Evolutionary conservation across 441 rosid genomes (phyloP), one percentile per base, ranked within the genome.

Genomic region (Adansonia madagascariensis): DNA sequence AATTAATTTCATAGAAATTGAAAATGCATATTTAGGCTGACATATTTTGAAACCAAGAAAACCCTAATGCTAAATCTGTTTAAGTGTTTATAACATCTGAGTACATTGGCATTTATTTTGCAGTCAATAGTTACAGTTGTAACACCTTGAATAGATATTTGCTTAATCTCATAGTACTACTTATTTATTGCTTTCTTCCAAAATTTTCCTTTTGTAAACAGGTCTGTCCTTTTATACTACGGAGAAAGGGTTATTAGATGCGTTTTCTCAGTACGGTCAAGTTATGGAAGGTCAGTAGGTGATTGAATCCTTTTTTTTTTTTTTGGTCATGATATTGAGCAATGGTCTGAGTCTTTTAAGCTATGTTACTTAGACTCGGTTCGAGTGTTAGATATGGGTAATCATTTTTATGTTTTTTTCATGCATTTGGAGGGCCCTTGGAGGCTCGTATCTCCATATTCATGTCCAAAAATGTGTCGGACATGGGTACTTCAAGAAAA

Each of bases 191-290:
- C 59, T 60, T 71, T 15, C 57, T 60, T 47, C 12, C 11, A 18
- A 17, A 43, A 8, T 43, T 39, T 27, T 35, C 12, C 9, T 70
- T 70, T 2, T 62, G 9, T 27, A 72, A 6, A 59, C 89, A 95
- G 98, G 97, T 71, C 76, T 95, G 73, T 92, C 99, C 31, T 89
- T 86, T 83, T 82, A 73, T 85, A 91, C 93, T 27, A 83, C 92
- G 0, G 97, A 93, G 82, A 80, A 89, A 24, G 92, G 88, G 65
- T 76, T 93, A 60, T 77, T 88, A 0, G 96, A 93, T 61, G 86
- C 95, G 74, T 95, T 95, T 82, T 92, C 97, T 50, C 88, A 84
- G 64, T 84, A 77, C 64, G 99, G 99, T 78, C 97, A 95, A 85
- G 98, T 95, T 70, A 83, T 95, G 77, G 97, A 93, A 90, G 97